Conservation (phyloP, 164 flowering plant species). For the Vitis vinifera region ASM3070453v1 NC_081805.1:27552001-27552500, state of each 20-base stretch:
- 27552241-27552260: too few relatives aligned
- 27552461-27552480: not conserved
- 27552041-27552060: conserved; percentile 75
- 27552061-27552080: conserved; percentile 89
- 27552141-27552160: conserved; percentile 83
- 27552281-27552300: too few relatives aligned
- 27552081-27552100: conserved; percentile 86
- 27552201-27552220: too few relatives aligned
- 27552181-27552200: conserved; percentile 1
- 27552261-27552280: too few relatives aligned
- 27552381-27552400: too few relatives aligned
- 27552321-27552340: too few relatives aligned
- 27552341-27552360: too few relatives aligned
- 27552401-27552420: too few relatives aligned
- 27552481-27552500: not conserved
- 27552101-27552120: conserved; percentile 84
- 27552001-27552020: conserved; percentile 94
- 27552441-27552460: not conserved
- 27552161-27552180: conserved; percentile 92
- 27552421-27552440: not conserved
- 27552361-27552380: too few relatives aligned
- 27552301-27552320: too few relatives aligned
- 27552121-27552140: conserved; percentile 86
- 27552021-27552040: conserved; percentile 64
- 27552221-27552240: too few relatives aligned